Percentiles rank a stretch among this genome's conserved stretches.
Evolutionary conservation across 2,329 filamentous ascomycete genomes (phyloP).

Genomic region (Trichoderma sp.): DNA sequence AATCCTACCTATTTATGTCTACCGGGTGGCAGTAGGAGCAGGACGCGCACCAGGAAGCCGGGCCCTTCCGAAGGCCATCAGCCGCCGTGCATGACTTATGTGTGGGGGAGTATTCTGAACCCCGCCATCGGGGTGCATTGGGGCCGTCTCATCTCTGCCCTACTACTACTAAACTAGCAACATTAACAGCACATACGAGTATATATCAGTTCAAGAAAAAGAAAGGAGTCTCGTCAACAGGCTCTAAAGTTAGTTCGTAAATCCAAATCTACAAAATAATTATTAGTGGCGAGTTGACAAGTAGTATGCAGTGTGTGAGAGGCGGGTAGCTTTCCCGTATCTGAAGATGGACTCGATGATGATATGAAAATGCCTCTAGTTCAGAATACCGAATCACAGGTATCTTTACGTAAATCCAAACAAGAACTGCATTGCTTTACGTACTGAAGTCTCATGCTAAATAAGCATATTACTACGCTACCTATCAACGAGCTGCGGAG

Average conservation of each 20-base stretch:
- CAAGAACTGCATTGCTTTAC: background rate
- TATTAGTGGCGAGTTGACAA: background rate
- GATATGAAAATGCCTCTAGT: background rate
- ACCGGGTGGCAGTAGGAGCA: background rate
- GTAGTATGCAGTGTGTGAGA: background rate
- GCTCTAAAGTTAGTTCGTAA: background rate
- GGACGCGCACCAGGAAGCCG: background rate
- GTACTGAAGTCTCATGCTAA: background rate
- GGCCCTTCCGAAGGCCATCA: conserved; percentile 1
- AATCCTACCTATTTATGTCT: background rate
- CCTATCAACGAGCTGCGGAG: background rate
- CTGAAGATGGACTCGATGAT: background rate
- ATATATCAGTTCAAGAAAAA: background rate
- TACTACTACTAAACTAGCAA: background rate
- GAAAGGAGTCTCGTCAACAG: background rate
- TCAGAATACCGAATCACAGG: background rate
- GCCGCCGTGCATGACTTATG: background rate
- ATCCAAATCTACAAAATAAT: background rate
- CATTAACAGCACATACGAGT: background rate
- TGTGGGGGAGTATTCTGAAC: background rate
- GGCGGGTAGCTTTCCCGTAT: background rate
- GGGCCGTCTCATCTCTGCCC: background rate
- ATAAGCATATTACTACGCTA: background rate
- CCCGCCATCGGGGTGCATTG: background rate
- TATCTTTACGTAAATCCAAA: background rate